A percentile compares a stretch with the other conserved stretches of the same genome.
Evolutionary conservation across 1,139 yeast species (phyloP).

Genomic region (Candida freyschussii): DNA sequence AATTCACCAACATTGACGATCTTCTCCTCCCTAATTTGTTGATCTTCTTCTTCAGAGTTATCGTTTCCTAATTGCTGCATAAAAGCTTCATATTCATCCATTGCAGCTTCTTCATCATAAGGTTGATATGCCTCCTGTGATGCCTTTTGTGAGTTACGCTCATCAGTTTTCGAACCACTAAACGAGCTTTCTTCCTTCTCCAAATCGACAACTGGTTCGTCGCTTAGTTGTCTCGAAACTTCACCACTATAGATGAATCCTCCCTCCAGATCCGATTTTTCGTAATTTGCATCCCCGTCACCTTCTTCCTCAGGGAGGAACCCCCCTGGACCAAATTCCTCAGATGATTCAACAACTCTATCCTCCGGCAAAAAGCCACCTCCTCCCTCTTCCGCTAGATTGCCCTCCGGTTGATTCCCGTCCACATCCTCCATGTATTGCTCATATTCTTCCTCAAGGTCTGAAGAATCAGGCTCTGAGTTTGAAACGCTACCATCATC

Average conservation of each 20-base stretch:
- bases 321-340: conserved; percentile 8
- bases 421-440: conserved; percentile 14
- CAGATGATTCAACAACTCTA: background rate
- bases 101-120: conserved; percentile 2
- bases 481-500: conserved; percentile 23
- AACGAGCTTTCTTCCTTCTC: too few relatives aligned
- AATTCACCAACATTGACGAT: background rate
- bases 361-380: conserved; percentile 1
- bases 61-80: conserved; percentile 8
- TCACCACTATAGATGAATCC: too few relatives aligned
- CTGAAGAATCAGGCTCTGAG: conserved; percentile 13
- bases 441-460: conserved; percentile 15
- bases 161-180: too few relatives aligned
- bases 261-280: conserved; percentile 2
- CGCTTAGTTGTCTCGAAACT: too few relatives aligned
- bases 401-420: conserved; percentile 7
- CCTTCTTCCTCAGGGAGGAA: conserved; percentile 12
- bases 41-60: conserved; percentile 5
- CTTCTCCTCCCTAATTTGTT: background rate
- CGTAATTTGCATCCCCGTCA: conserved; percentile 1
- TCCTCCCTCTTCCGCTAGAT: conserved; percentile 15
- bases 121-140: too few relatives aligned
- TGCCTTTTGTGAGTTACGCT: too few relatives aligned
- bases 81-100: conserved; percentile 16
- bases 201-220: too few relatives aligned